Base-by-base conservation (phyloP, 2,329 filamentous ascomycete species). In the Arachnopeziza araneosa region DNA sequence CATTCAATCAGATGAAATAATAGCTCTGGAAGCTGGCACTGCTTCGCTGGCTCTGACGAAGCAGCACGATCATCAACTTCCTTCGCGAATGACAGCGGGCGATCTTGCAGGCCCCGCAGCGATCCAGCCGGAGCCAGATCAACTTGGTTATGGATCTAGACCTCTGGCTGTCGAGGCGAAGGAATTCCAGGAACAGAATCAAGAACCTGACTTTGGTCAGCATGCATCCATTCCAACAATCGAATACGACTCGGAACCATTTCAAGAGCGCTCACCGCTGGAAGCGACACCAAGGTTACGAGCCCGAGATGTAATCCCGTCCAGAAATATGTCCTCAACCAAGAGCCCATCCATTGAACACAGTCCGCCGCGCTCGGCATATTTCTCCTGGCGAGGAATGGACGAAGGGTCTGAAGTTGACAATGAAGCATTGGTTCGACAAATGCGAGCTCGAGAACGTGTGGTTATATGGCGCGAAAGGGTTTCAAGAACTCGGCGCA, bases 391-490 rank as follows among this genome's bases (percentile, higher is more conserved):
- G 14, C 60, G 52, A 52, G 61, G 58, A 2, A 44, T 44, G 8
- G 50, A 59, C 4, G 57, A 59, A 55, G 52, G 26, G 9, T 56
- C 55, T 19, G 54, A 58, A 21, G 12, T 58, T 2, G 59, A 63
- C 55, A 36, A 55, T 12, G 63, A 63, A 2, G 59, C 58, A 9
- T 56, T 64, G 32, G 59, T 58, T 14, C 55, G 55, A 8, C 61
- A 67, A n/a, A 53, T 64, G 23, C 52, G 61, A 52, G 64, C 63
- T 22, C 60, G 66, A 50, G 64, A 69, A 19, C 55, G 61, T 24
- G 55, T 68, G 19, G 53, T 56, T 22, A 63, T 64, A 24, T 58
- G 62, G 32, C 64, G 66, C 30, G 60, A 58, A 19, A 55, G 59
- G 54, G 64, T 67, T 4, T 22, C 51, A 2, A 56, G 64, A 14